A percentile compares a stretch with the other conserved stretches of the same genome.
Conservation (phyloP, 768 basidiomycete genomes). For the Fistulinella prunicolor region DNA sequence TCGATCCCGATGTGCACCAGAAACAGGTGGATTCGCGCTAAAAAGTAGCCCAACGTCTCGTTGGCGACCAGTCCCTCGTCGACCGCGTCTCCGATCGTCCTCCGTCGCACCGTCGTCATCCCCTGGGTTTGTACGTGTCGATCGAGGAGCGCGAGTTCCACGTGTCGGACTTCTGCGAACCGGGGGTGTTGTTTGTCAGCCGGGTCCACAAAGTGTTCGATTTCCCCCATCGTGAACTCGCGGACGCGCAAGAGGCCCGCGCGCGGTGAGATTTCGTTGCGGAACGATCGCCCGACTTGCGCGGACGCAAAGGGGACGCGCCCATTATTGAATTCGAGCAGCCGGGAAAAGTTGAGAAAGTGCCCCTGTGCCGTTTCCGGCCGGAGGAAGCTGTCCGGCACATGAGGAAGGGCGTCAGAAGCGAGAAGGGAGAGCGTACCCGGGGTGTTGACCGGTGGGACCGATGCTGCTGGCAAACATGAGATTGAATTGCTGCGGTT, state of each 20-base stretch:
- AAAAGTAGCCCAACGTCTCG: slow-evolving; percentile 96
- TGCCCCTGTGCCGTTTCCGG: slow-evolving; percentile 99
- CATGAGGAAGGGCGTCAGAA: neutral
- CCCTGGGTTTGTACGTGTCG: slow-evolving; percentile 82
- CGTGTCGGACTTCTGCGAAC: slow-evolving; percentile 78
- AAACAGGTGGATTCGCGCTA: slow-evolving; percentile 89
- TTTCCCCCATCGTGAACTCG: slow-evolving; percentile 99
- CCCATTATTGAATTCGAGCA: slow-evolving; percentile 98
- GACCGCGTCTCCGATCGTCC: slow-evolving; percentile 89
- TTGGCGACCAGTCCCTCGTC: slow-evolving; percentile 85
- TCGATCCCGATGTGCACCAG: slow-evolving; percentile 89
- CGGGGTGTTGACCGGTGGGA: slow-evolving; percentile 94
- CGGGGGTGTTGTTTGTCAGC: slow-evolving; percentile 81
- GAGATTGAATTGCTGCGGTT: slow-evolving; percentile 95
- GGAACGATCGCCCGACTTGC: slow-evolving; percentile 93
- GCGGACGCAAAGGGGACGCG: slow-evolving; percentile 96
- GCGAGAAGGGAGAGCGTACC: slow-evolving; percentile 40
- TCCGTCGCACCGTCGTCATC: slow-evolving; percentile 54
- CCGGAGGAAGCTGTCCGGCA: slow-evolving; percentile 72
- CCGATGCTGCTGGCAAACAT: slow-evolving; percentile 99
- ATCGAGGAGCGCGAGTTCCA: slow-evolving; percentile 74
- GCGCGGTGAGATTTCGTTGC: slow-evolving; percentile 97
- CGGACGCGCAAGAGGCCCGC: slow-evolving; percentile 95
- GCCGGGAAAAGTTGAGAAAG: slow-evolving; percentile 95
- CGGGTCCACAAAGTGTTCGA: slow-evolving; percentile 98